phyloP scores from a whole-genome alignment of 805 yeast genomes.

The Myxozyma geophila region DNA sequence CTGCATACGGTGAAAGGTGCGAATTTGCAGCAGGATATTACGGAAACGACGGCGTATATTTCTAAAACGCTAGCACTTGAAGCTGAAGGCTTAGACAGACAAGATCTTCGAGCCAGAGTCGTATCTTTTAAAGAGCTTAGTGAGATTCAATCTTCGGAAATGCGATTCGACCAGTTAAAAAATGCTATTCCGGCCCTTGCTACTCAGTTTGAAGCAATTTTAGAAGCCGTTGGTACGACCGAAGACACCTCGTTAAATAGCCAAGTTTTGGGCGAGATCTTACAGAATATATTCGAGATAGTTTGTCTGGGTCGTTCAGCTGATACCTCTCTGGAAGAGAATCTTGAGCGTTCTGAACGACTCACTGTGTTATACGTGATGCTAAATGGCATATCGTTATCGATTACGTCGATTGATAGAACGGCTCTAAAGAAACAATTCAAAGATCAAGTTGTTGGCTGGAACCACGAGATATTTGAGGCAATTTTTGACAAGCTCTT shows the following conservation, averaged over 20 bases:
- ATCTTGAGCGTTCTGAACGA: neutral
- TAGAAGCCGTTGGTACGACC: neutral
- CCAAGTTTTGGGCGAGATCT: conserved; percentile 1
- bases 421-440: neutral
- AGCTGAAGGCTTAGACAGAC: neutral
- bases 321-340: neutral
- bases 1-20: neutral
- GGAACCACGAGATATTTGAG: conserved; percentile 2
- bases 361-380: conserved; percentile 2
- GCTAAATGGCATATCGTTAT: conserved; percentile 3
- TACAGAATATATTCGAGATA: conserved; percentile 14
- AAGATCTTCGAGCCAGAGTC: neutral
- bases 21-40: neutral
- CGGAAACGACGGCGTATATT: neutral
- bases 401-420: neutral
- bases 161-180: neutral
- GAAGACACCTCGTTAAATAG: neutral
- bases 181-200: neutral
- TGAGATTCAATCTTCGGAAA: neutral
- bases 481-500: neutral
- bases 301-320: neutral
- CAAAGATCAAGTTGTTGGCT: neutral
- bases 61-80: neutral
- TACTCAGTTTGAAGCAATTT: neutral
- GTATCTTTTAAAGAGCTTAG: conserved; percentile 8